Conservation (phyloP, 352 stramenopile species). For the Thalassiosira oceanica region DNA sequence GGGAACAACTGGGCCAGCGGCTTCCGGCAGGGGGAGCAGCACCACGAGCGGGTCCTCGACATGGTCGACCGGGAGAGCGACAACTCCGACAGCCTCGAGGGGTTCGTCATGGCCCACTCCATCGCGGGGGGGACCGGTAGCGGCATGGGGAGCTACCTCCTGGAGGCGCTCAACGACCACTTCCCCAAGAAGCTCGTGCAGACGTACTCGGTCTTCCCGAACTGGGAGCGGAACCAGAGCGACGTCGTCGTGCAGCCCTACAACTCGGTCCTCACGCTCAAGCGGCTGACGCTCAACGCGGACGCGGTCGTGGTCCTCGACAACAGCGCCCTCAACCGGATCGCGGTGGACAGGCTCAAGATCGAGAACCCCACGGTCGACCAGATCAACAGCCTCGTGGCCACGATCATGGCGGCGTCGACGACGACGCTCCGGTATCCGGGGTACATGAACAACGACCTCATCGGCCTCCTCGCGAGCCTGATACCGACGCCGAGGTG, state of each 20-base stretch:
- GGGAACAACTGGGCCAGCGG: constrained; percentile 90
- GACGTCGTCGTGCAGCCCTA: constrained; percentile 98
- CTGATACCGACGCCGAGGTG: constrained; percentile 98
- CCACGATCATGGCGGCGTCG: constrained; percentile 95
- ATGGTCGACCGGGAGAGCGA: constrained; percentile 95
- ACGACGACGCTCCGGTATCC: constrained; percentile 99
- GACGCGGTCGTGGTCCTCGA: constrained; percentile 95
- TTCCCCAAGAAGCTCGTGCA: constrained; percentile 97
- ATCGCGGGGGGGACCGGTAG: constrained; percentile 96
- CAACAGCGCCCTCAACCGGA: constrained; percentile 97
- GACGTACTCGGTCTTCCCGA: constrained; percentile 95
- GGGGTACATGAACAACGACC: constrained; percentile 96
- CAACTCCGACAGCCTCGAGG: constrained; percentile 95
- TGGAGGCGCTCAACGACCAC: constrained; percentile 95
- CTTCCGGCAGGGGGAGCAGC: too few species aligned
- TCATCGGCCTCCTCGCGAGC: constrained; percentile 99
- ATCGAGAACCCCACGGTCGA: constrained; percentile 98
- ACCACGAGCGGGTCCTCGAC: constrained; percentile 95
- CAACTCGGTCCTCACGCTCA: constrained; percentile 95
- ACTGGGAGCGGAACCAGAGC: constrained; percentile 93
- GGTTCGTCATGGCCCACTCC: constrained; percentile 97
- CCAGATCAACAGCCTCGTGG: constrained; percentile 98
- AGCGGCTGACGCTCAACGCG: constrained; percentile 95
- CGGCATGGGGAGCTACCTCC: constrained; percentile 93
- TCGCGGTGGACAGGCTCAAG: constrained; percentile 93